phyloP scores from a whole-genome alignment of 768 basidiomycete genomes.

The Psilocybe subaeruginosa region DNA sequence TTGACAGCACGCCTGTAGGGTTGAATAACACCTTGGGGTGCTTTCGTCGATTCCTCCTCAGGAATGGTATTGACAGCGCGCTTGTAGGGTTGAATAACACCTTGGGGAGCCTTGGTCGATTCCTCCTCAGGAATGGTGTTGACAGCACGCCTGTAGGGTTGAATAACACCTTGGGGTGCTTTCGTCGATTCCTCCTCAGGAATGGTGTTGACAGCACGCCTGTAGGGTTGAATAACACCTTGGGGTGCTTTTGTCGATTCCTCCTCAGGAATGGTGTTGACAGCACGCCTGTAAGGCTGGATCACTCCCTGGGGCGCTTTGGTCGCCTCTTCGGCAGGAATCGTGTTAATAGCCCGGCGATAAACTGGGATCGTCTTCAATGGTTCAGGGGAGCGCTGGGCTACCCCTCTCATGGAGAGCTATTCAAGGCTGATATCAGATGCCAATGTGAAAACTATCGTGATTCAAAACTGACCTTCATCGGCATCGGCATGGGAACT shows the following conservation, averaged over 20 bases:
- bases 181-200: constrained; percentile 25
- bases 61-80: constrained; percentile 20
- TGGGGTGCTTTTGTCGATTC: constrained; percentile 34
- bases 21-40: constrained; percentile 35
- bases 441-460: too few relatives aligned
- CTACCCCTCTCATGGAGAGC: constrained; percentile 20
- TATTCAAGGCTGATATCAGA: constrained; percentile 1
- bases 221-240: constrained; percentile 30
- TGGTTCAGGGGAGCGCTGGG: constrained; percentile 23
- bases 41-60: constrained; percentile 24
- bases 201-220: constrained; percentile 18
- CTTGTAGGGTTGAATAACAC: constrained; percentile 24
- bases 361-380: constrained; percentile 25
- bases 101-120: constrained; percentile 24
- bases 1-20: constrained; percentile 33
- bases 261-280: constrained; percentile 33
- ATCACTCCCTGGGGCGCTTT: constrained; percentile 6
- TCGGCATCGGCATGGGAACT: constrained; percentile 45
- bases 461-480: constrained; percentile 32
- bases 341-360: constrained; percentile 4
- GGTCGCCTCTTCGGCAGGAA: constrained; percentile 8
- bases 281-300: constrained; percentile 5
- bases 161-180: constrained; percentile 21
- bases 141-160: constrained; percentile 12
- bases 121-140: constrained; percentile 26